Evolutionary conservation across 106 monocot genomes (phyloP).

Genomic region (Gastrodia elata): DNA sequence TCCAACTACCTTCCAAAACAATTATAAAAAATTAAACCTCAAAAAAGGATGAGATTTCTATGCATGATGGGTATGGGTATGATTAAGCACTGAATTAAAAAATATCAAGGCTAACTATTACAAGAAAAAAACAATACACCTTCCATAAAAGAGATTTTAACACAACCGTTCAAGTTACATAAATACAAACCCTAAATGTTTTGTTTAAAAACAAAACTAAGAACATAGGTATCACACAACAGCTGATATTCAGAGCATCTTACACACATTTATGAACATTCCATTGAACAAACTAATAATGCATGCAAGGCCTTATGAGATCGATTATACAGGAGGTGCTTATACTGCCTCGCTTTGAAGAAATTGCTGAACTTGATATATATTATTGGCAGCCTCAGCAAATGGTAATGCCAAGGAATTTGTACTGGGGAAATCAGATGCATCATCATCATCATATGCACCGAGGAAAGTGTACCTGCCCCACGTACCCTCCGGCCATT

Average conservation of each 20-base stretch:
- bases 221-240: no score
- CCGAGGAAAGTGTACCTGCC: constrained; percentile 50
- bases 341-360: not conserved
- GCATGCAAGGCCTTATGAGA: not conserved
- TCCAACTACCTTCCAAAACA: no score
- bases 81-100: no score
- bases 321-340: not conserved
- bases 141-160: no score
- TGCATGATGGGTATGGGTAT: no score
- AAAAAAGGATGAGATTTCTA: no score
- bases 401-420: not conserved
- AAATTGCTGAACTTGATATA: not conserved
- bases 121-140: no score
- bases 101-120: no score
- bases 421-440: not conserved
- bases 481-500: constrained; percentile 79
- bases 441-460: constrained; percentile 27
- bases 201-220: no score
- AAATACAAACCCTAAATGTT: no score
- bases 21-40: no score
- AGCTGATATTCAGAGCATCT: not conserved
- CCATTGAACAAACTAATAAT: not conserved
- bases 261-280: not conserved
- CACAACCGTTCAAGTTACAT: no score
- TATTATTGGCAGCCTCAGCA: not conserved